Evolutionary conservation across 208 protist species (phyloP).

Genomic region (Wallacemonas sp.): DNA sequence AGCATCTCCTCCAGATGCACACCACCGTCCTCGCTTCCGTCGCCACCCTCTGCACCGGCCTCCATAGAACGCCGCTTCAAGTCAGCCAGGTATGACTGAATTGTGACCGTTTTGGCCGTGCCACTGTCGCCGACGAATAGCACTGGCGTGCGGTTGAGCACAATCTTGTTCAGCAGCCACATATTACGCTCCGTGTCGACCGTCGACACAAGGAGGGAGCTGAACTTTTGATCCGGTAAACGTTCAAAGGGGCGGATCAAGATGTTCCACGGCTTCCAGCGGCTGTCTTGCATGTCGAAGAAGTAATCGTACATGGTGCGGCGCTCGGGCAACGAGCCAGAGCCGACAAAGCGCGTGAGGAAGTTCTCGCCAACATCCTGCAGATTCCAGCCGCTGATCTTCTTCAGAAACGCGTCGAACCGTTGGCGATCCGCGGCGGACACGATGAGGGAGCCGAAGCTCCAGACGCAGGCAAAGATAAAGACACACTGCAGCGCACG

Average conservation of each 20-base stretch:
- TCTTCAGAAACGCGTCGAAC: constrained; percentile 96
- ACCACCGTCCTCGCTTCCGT: constrained; percentile 40
- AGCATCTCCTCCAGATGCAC: constrained; percentile 89
- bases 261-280: constrained; percentile 96
- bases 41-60: neutral
- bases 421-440: constrained; percentile 73
- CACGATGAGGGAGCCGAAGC: constrained; percentile 92
- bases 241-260: constrained; percentile 93
- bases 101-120: constrained; percentile 99
- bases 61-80: constrained; percentile 79
- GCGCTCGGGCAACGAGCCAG: constrained; percentile 86
- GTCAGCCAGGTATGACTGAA: constrained; percentile 93
- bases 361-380: constrained; percentile 92
- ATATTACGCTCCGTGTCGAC: constrained; percentile 98
- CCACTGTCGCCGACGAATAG: constrained; percentile 97
- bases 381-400: constrained; percentile 89
- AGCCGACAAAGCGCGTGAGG: constrained; percentile 89
- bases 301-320: constrained; percentile 98
- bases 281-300: constrained; percentile 92
- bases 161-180: constrained; percentile 95
- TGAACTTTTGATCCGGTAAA: constrained; percentile 90
- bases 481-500: constrained; percentile 94
- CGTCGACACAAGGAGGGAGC: constrained; percentile 97
- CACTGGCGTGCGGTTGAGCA: constrained; percentile 90
- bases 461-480: constrained; percentile 96